Percentiles rank a stretch among this genome's conserved stretches.
phyloP scores from a whole-genome alignment of 495 filamentous ascomycete genomes.

The Penicillium antarcticum region DNA sequence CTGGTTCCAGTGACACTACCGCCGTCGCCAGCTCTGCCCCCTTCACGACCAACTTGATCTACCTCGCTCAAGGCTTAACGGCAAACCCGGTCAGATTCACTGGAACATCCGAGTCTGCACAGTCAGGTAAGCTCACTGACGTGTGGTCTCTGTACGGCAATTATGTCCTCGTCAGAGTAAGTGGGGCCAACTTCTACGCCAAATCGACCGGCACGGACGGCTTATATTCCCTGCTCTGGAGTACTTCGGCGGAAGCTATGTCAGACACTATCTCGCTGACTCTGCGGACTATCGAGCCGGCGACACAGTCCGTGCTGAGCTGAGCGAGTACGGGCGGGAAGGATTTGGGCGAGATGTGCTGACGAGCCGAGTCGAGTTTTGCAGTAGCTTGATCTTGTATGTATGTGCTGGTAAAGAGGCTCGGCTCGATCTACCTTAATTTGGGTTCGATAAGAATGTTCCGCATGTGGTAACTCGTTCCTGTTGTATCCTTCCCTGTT shows the following conservation, averaged over 20 bases:
- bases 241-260: slow-evolving; percentile 4
- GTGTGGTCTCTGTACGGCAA: slow-evolving; percentile 15
- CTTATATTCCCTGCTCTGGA: slow-evolving; percentile 12
- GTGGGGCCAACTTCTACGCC: slow-evolving; percentile 14
- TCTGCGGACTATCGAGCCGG: slow-evolving; percentile 12
- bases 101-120: background rate
- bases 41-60: slow-evolving; percentile 3
- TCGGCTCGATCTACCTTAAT: background rate
- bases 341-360: background rate
- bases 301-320: slow-evolving; percentile 13
- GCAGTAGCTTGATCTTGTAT: background rate
- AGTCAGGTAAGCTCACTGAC: slow-evolving; percentile 3
- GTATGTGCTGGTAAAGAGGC: background rate
- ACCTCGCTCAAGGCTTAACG: background rate
- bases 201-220: slow-evolving; percentile 2
- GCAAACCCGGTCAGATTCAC: slow-evolving; percentile 8
- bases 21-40: background rate
- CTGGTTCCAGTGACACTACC: background rate
- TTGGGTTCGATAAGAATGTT: background rate
- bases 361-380: background rate
- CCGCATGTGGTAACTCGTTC: background rate
- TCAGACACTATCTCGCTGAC: slow-evolving; percentile 7
- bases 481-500: too few species aligned
- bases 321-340: background rate
- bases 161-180: slow-evolving; percentile 12